Evolutionary conservation across 805 yeast genomes (phyloP).

Genomic region (Crinitomyces ghanaensis): DNA sequence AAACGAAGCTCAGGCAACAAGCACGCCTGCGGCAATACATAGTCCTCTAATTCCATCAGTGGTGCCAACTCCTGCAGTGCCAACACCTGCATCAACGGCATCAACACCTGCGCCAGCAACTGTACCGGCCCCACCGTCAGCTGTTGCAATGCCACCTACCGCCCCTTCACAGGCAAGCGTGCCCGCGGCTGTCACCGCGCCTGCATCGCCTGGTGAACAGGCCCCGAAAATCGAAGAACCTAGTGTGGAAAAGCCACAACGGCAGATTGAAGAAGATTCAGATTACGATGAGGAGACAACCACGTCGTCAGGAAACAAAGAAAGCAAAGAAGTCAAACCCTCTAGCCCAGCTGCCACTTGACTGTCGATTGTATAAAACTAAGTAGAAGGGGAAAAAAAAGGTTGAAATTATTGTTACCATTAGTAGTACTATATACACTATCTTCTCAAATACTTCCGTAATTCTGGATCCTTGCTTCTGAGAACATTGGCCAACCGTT

Average conservation of each 20-base stretch:
- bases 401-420: not conserved
- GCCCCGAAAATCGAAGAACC: slow-evolving; percentile 7
- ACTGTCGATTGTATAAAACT: not conserved
- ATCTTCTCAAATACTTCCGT: slow-evolving; percentile 53
- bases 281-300: slow-evolving; percentile 34
- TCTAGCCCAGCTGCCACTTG: not conserved
- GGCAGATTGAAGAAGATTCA: slow-evolving; percentile 35
- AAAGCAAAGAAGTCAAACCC: slow-evolving; percentile 12
- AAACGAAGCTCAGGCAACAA: not conserved
- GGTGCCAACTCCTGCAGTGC: slow-evolving; percentile 3
- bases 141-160: no score
- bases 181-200: not conserved
- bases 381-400: not conserved
- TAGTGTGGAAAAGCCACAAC: slow-evolving; percentile 20
- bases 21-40: not conserved
- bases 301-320: not conserved
- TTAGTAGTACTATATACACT: slow-evolving; percentile 12
- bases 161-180: no score
- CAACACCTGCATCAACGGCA: slow-evolving; percentile 6
- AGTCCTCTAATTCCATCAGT: slow-evolving; percentile 1
- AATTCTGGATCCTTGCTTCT: slow-evolving; percentile 42
- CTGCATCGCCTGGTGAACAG: slow-evolving; percentile 1
- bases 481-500: slow-evolving; percentile 45
- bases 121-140: not conserved
- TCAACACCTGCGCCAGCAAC: slow-evolving; percentile 1